Evolutionary conservation across 345 rosid genomes (phyloP), one percentile per base, ranked within the genome.

Genomic region (Moringa oleifera): DNA sequence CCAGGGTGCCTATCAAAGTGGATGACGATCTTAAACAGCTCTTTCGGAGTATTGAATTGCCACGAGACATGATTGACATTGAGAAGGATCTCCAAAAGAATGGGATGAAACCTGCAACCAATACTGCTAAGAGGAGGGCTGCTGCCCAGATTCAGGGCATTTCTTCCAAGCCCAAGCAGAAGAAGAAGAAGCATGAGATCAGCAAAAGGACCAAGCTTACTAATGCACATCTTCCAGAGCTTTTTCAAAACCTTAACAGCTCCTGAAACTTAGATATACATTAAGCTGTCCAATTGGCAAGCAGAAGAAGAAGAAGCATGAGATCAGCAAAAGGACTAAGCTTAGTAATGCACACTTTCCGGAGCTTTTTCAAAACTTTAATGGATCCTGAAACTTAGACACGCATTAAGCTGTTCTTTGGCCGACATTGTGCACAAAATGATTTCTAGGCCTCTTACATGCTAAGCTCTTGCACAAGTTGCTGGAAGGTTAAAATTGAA

Each of bases 171-270:
- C 77, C 75, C 23, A 86, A 83, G 61, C 60, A 61, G 7, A 85
- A 80, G 86, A 83, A 90, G 87, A 87, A 84, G 83, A 85, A 77
- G 77, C 80, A 78, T 20, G 88, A 82, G 72, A 81, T 89, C 76
- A 85, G 77, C 72, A 89, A 87, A 87, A 87, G 86, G 74, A 79
- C 95, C 22, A 89, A 83, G 83, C 83, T 92, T 22, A 92, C 94
- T 20, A 89, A 92, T 64, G 77, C 81, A 2, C 92, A 85, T 75
- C 89, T 92, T 75, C 95, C 93, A 0, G 89, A 82, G 68, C 92
- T 85, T 52, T 89, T 91, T 62, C 64, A 76, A 57, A 62, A 60
- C 61, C 71, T 79, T n/a, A 69, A 61, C 19, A 61, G 28, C 52
- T 54, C 63, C 22, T 72, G 49, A 75, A 46, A 41, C 47, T 9